Percentiles rank a stretch among this genome's conserved stretches.
Evolutionary conservation across 371 early-diverging fungal genomes (phyloP).

Genomic region (Mortierella sp.): DNA sequence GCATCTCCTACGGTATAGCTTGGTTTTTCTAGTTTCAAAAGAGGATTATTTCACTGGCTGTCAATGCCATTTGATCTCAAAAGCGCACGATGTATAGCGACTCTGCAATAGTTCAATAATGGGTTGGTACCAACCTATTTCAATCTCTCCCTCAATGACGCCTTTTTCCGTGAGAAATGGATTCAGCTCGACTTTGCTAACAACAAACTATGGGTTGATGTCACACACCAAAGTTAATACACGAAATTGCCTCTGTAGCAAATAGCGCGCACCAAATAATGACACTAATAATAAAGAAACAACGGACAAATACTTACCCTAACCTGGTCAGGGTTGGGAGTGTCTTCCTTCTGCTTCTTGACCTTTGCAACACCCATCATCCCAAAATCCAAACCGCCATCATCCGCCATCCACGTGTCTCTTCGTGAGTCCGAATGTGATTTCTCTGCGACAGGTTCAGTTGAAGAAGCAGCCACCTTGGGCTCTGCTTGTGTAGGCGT

Average conservation of each 20-base stretch:
- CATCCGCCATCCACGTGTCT: slow-evolving; percentile 50
- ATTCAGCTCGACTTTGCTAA: slow-evolving; percentile 67
- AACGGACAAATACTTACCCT: slow-evolving; percentile 17
- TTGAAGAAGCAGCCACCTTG: neutral
- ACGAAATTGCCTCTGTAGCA: too few species aligned
- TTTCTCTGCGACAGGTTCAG: neutral
- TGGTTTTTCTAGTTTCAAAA: slow-evolving; percentile 28
- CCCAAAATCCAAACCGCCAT: slow-evolving; percentile 43
- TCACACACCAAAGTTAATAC: too few species aligned
- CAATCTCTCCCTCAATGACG: too few species aligned
- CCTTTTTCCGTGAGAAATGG: slow-evolving; percentile 57
- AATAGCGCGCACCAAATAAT: neutral
- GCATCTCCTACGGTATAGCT: slow-evolving; percentile 72
- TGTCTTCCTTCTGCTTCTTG: slow-evolving; percentile 45
- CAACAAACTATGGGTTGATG: slow-evolving; percentile 48
- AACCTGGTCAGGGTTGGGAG: slow-evolving; percentile 31
- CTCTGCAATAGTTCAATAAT: too few species aligned
- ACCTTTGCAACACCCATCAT: slow-evolving; percentile 41
- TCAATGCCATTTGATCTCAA: too few species aligned
- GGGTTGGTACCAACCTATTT: neutral
- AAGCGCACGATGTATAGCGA: too few species aligned
- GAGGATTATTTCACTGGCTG: neutral
- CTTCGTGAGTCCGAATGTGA: neutral
- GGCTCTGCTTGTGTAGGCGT: neutral
- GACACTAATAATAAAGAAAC: neutral